phyloP scores from a whole-genome alignment of 2,329 filamentous ascomycete species.

The Dactylellina sp. region DNA sequence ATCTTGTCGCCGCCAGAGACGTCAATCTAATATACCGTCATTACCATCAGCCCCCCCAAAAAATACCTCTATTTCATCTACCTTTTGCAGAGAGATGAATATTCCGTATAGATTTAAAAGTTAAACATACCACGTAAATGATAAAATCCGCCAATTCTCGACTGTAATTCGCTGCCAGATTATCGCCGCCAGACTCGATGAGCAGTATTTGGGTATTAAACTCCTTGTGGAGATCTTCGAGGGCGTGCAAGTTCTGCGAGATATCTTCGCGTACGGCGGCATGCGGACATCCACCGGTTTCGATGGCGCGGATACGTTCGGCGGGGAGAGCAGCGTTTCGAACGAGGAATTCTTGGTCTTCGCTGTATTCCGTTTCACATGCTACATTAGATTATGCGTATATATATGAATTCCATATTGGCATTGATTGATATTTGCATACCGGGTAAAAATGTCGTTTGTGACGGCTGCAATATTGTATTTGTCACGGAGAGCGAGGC shows the following conservation, averaged over 20 bases:
- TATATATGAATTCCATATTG: too few species aligned
- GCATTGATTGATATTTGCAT: background rate
- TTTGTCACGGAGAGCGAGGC: conserved; percentile 80
- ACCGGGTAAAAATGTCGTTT: conserved; percentile 92
- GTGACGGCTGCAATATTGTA: conserved; percentile 95
- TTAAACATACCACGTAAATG: conserved; percentile 80
- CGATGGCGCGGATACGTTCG: conserved; percentile 89
- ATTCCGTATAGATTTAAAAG: too few species aligned
- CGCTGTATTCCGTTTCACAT: conserved; percentile 65
- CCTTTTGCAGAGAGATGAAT: too few species aligned
- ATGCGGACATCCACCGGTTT: conserved; percentile 96
- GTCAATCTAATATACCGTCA: conserved; percentile 74
- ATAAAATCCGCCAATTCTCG: conserved; percentile 96
- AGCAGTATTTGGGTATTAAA: conserved; percentile 86
- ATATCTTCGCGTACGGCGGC: conserved; percentile 98
- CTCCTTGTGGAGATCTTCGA: conserved; percentile 85
- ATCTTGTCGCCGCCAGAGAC: conserved; percentile 97
- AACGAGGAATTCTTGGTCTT: conserved; percentile 97
- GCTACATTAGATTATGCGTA: too few species aligned
- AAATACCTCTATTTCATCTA: background rate
- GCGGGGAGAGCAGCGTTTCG: conserved; percentile 84
- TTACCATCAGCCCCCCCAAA: too few species aligned
- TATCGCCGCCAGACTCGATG: conserved; percentile 96
- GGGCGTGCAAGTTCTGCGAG: conserved; percentile 87
- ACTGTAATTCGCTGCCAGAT: conserved; percentile 95